Conservation (phyloP, 2,329 filamentous ascomycete genomes). For the Ambrosiella cleistominuta region DNA sequence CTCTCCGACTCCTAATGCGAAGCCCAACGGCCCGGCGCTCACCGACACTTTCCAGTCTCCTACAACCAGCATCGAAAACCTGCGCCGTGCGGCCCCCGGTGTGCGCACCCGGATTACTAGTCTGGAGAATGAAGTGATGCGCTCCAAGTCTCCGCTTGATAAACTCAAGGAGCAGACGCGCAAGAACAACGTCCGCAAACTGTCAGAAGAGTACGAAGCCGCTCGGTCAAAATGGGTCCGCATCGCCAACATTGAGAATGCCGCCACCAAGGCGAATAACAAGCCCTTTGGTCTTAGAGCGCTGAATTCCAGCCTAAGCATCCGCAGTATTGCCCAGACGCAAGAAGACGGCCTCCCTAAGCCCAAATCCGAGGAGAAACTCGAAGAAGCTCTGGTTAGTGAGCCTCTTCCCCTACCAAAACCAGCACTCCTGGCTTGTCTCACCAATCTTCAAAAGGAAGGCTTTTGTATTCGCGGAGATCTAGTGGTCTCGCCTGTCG, state of each 20-base stretch:
- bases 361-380: neutral
- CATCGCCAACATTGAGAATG: conserved; percentile 2
- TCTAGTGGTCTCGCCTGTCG: conserved; percentile 8
- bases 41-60: conserved; percentile 9
- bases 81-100: conserved; percentile 11
- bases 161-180: conserved; percentile 13
- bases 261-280: neutral
- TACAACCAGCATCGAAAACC: conserved; percentile 10
- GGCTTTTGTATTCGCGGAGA: conserved; percentile 4
- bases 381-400: neutral
- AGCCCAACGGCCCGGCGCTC: neutral
- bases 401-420: neutral
- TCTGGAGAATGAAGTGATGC: conserved; percentile 11
- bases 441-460: neutral
- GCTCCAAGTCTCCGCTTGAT: conserved; percentile 13
- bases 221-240: conserved; percentile 12
- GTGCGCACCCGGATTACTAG: conserved; percentile 12
- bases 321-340: neutral
- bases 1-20: neutral
- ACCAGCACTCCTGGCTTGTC: neutral
- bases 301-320: conserved; percentile 6
- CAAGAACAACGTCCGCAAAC: conserved; percentile 5
- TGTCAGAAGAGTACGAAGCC: conserved; percentile 12
- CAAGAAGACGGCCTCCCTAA: neutral
- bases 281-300: conserved; percentile 9